Base-by-base conservation (phyloP, 345 rosid genomes). In the Stellera chamaejasme region DNA sequence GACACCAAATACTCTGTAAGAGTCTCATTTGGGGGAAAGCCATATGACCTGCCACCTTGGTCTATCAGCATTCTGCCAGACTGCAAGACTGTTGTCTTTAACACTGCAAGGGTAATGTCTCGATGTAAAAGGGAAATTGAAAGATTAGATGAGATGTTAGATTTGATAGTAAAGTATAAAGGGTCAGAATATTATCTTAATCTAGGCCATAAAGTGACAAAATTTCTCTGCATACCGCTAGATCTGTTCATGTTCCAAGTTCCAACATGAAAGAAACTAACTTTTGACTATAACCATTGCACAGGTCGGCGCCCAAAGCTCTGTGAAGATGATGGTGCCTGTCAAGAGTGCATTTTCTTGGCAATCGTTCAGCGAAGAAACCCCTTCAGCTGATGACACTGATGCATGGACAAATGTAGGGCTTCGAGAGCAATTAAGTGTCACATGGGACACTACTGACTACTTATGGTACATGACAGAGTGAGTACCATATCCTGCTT, bases 41-140 rank as follows among this genome's bases (percentile, higher is more conserved):
- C 76, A 56, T 85, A 83, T 60, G 81, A 80, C 52, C 72, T 91
- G 53, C 98, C 90, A 47, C 80, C 95, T 43, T 91, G 98, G 98
- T 91, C 98, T 3, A 59, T 91, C 62, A 91, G 98, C 80, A 77
- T 91, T 44, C 86, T 91, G 27, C 96, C 95, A 54, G 95, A 85
- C 63, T 91, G 98, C 81, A 83, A 88, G 75, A 88, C 77, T 11
- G 79, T 68, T 11, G 77, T 71, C 49, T 85, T 75, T 75, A 91
- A 91, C 84, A 88, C 98, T 27, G 98, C 96, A 57, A 68, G 67
- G 88, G 98, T 85, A 19, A 43, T 2, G 39, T 32, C 39, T 32
- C 39, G 3, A 0, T 8, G 39, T 32, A 32, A 60, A 73, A 58
- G 43, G 41, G 48, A 28, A 51, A 15, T 58, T 39, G 39, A 32